These are phyloP conservation scores for Phytophthora pinifolia DNA, from an alignment of 352 stramenopile genomes.

Conservation along the genomic window DNA sequence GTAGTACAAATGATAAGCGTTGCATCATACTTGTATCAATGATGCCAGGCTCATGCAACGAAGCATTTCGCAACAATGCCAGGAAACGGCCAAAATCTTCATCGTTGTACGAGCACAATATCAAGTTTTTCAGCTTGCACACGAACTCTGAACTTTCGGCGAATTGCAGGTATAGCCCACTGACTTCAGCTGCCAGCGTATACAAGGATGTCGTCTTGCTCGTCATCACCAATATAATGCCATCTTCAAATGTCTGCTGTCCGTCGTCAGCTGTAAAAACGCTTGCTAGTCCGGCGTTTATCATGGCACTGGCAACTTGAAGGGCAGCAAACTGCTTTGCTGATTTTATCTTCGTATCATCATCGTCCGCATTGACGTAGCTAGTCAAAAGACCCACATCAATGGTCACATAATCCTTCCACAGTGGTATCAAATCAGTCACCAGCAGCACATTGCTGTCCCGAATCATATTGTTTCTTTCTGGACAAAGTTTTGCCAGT, in stretches of 20 bases:
- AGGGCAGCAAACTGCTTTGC: slow-evolving; percentile 53
- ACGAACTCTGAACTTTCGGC: slow-evolving; percentile 28
- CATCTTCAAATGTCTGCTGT: slow-evolving; percentile 42
- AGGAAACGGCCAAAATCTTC: slow-evolving; percentile 76
- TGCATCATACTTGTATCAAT: slow-evolving; percentile 76
- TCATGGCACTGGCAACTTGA: slow-evolving; percentile 68
- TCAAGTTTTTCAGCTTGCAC: slow-evolving; percentile 39
- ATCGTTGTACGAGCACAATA: slow-evolving; percentile 51
- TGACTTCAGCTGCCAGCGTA: slow-evolving; percentile 65
- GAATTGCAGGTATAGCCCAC: slow-evolving; percentile 44
- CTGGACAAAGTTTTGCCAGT: slow-evolving; percentile 56
- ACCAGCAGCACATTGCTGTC: slow-evolving; percentile 70
- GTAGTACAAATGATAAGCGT: slow-evolving; percentile 64
- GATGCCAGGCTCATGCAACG: slow-evolving; percentile 51
- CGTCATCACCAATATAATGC: slow-evolving; percentile 51
- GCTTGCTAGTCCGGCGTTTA: slow-evolving; percentile 32
- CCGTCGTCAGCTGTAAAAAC: slow-evolving; percentile 27
- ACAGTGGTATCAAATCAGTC: slow-evolving; percentile 51
- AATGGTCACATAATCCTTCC: slow-evolving; percentile 48
- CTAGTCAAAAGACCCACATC: slow-evolving; percentile 40
- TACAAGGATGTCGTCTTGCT: slow-evolving; percentile 52
- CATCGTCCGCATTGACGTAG: slow-evolving; percentile 40
- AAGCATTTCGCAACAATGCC: slow-evolving; percentile 59
- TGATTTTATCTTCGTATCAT: slow-evolving; percentile 39
- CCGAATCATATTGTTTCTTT: slow-evolving; percentile 54